These are phyloP conservation scores for Fusarium temperatum DNA, from an alignment of 2,329 filamentous ascomycete genomes.

Conservation along the genomic window DNA sequence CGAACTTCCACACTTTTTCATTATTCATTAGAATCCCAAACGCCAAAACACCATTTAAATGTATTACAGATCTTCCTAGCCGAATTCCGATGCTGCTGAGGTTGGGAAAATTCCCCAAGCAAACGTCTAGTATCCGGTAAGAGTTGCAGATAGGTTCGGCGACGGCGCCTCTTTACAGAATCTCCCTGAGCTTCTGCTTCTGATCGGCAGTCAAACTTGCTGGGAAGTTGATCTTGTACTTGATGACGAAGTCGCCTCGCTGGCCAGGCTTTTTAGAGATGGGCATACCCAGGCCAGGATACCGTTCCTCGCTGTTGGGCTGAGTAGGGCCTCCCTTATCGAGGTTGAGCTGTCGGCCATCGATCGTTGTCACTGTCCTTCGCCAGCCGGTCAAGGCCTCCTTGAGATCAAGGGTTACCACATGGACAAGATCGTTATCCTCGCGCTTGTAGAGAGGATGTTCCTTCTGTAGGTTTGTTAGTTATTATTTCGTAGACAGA, in stretches of 20 bases:
- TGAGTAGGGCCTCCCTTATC: constrained; percentile 85
- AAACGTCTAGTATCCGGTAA: neutral
- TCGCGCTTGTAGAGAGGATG: constrained; percentile 87
- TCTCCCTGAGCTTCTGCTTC: constrained; percentile 82
- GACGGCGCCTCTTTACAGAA: constrained; percentile 62
- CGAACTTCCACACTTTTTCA: constrained; percentile 23
- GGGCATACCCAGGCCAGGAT: constrained; percentile 91
- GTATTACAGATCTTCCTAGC: constrained; percentile 5
- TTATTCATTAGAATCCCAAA: constrained; percentile 40
- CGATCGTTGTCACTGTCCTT: constrained; percentile 90
- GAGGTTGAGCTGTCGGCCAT: constrained; percentile 84
- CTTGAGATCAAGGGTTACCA: constrained; percentile 84
- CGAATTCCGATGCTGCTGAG: neutral
- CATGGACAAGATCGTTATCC: constrained; percentile 85
- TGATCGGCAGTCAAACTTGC: constrained; percentile 77
- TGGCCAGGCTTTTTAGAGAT: constrained; percentile 87
- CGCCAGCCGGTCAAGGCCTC: constrained; percentile 96
- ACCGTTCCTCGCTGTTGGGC: constrained; percentile 82
- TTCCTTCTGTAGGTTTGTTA: constrained; percentile 71
- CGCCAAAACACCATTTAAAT: constrained; percentile 36
- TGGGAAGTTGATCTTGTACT: constrained; percentile 94
- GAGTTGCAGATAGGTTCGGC: neutral
- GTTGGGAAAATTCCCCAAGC: neutral
- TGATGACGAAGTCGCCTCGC: constrained; percentile 87
- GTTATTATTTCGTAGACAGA: constrained; percentile 48